Conservation (phyloP, 306 rosid species). For the Pueraria montana region DNA sequence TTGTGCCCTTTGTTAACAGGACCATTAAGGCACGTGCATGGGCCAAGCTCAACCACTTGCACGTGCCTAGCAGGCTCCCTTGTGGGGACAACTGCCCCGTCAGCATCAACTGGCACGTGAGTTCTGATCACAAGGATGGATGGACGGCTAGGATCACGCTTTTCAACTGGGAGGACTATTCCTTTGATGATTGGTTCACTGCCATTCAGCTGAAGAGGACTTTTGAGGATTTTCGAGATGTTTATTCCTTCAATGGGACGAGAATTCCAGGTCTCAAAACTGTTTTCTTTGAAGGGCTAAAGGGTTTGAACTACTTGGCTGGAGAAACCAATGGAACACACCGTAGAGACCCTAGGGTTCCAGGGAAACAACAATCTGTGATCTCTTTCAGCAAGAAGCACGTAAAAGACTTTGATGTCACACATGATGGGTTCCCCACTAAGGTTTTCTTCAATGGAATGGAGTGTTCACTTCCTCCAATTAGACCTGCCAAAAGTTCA, state of each 20-base stretch:
- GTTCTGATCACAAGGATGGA: slow-evolving; percentile 65
- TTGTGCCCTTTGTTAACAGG: slow-evolving; percentile 76
- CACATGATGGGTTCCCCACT: slow-evolving; percentile 74
- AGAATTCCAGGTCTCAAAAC: slow-evolving; percentile 58
- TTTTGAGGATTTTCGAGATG: slow-evolving; percentile 59
- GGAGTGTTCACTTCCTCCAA: slow-evolving; percentile 76
- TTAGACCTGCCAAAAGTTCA: slow-evolving; percentile 51
- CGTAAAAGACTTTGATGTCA: slow-evolving; percentile 51
- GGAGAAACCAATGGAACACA: slow-evolving; percentile 66
- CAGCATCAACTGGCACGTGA: slow-evolving; percentile 87
- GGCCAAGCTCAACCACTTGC: slow-evolving; percentile 67
- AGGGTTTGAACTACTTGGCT: slow-evolving; percentile 68
- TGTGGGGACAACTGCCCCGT: slow-evolving; percentile 87
- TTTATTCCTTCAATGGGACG: slow-evolving; percentile 86
- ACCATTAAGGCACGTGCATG: slow-evolving; percentile 74
- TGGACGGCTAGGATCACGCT: slow-evolving; percentile 92
- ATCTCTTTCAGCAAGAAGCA: slow-evolving; percentile 70
- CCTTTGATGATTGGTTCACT: slow-evolving; percentile 81
- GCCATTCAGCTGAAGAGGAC: slow-evolving; percentile 64
- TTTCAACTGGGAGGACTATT: slow-evolving; percentile 70
- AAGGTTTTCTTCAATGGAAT: slow-evolving; percentile 85
- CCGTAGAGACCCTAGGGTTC: slow-evolving; percentile 59
- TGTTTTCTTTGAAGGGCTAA: slow-evolving; percentile 71
- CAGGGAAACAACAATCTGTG: slow-evolving; percentile 91
- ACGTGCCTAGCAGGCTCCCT: slow-evolving; percentile 60